Evolutionary conservation across 306 rosid species (phyloP), one percentile per base, ranked within the genome.

Genomic region (Phaseolus lunatus): DNA sequence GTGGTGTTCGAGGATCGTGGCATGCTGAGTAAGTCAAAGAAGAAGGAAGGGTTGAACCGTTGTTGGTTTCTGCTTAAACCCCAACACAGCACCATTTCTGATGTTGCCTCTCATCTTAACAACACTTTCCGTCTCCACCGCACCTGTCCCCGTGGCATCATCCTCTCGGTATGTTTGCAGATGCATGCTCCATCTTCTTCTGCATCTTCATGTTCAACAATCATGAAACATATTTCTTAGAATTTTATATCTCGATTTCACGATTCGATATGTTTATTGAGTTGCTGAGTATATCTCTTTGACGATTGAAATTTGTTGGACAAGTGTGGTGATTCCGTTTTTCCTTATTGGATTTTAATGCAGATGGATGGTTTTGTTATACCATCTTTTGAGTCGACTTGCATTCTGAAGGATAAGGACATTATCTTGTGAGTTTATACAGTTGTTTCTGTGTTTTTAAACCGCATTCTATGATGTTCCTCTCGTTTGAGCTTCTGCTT

Each of bases 301-400:
- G 31, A 31, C 22, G 3, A 47, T 57, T 70, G 61, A 7, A 27
- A 52, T 26, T 73, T 47, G 3, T 35, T 22, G 18, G 49, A 29
- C 29, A 13, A 5, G 24, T n/a, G 4, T 52, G 22, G 31, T 63
- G 10, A 10, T 45, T 33, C 18, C 39, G 1, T 39, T 52, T 43
- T 11, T 27, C 26, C 4, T 23, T 37, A 24, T 41, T n/a, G 6
- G 22, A 54, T 31, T 82, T 84, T 49, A 22, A 71, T 57, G 85
- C 87, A 92, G 99, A 92, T 96, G 97, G 98, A 96, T 85, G 96
- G 81, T 47, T 96, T 96, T 83, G 97, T 87, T 73, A 86, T 96
- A 27, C 99, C 99, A 3, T 91, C 94, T 13, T 96, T 92, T 49
- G 99, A 92, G 75, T 92, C 98, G 1, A 87, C 92, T 39, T 73